These are phyloP conservation scores for Goffeauzyma gilvescens DNA, from an alignment of 768 basidiomycete genomes.

Conservation along the genomic window DNA sequence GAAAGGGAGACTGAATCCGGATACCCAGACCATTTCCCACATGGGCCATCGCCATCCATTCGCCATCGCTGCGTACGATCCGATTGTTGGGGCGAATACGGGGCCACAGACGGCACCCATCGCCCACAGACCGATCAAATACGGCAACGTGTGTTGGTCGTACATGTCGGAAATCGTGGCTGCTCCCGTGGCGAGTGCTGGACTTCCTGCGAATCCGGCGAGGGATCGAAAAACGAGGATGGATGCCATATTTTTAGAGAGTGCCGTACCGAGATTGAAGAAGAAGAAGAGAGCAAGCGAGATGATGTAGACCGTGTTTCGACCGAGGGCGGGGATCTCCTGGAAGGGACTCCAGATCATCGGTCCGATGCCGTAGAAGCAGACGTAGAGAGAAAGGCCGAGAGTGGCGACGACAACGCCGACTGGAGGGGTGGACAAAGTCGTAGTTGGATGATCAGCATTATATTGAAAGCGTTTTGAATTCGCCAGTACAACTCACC, in stretches of 20 bases:
- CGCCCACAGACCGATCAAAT: slow-evolving; percentile 17
- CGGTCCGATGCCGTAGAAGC: slow-evolving; percentile 14
- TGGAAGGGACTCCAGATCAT: slow-evolving; percentile 17
- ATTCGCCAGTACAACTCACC: too few relatives aligned
- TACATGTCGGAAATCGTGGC: slow-evolving; percentile 20
- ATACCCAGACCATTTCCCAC: slow-evolving; percentile 16
- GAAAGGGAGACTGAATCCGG: slow-evolving; percentile 12
- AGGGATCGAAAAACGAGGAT: slow-evolving; percentile 14
- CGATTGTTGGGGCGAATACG: slow-evolving; percentile 16
- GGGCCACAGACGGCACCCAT: slow-evolving; percentile 19
- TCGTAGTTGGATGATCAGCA: too few relatives aligned
- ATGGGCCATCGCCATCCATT: slow-evolving; percentile 19
- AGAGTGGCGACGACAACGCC: slow-evolving; percentile 11
- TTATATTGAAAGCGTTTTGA: too few relatives aligned
- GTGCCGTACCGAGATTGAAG: slow-evolving; percentile 3
- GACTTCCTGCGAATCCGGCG: slow-evolving; percentile 19
- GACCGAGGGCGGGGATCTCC: slow-evolving; percentile 18
- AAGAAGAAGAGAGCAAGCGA: slow-evolving; percentile 14
- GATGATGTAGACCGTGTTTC: slow-evolving; percentile 16
- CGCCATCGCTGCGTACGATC: slow-evolving; percentile 13
- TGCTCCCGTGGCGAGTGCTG: slow-evolving; percentile 19
- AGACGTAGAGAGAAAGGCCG: slow-evolving; percentile 20
- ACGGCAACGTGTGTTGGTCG: slow-evolving; percentile 13
- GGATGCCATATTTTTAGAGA: slow-evolving; percentile 15
- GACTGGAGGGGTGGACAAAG: too few relatives aligned